These are phyloP conservation scores for Blastocystis sp. DNA, from an alignment of 352 stramenopile genomes.

Conservation along the genomic window DNA sequence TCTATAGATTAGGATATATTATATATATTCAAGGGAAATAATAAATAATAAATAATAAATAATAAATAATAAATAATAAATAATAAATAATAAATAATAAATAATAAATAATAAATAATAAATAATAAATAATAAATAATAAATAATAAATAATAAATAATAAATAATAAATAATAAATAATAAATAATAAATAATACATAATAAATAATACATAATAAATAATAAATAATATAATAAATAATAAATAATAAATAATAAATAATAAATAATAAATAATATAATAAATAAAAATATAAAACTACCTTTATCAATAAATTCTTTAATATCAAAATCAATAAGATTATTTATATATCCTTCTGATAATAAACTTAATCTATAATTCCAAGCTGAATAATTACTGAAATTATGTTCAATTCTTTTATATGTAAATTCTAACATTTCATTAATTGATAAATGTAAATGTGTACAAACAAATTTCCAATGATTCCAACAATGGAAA, in stretches of 20 bases:
- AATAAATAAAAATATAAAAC: not conserved
- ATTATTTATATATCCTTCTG: conserved; percentile 3
- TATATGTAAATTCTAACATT: conserved; percentile 73
- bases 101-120: not conserved
- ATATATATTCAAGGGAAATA: not conserved
- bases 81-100: not conserved
- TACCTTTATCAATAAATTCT: not conserved
- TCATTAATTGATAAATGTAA: conserved; percentile 37
- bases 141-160: not conserved
- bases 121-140: not conserved
- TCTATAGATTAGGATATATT: conserved; percentile 42
- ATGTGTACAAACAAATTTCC: conserved; percentile 49
- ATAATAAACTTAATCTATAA: conserved; percentile 54
- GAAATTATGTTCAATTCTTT: conserved; percentile 87
- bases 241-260: not conserved
- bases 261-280: not conserved
- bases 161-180: not conserved
- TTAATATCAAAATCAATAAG: not conserved
- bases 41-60: not conserved
- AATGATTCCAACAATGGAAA: conserved; percentile 98
- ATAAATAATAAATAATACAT: not conserved
- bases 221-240: not conserved
- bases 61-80: not conserved
- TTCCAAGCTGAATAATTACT: conserved; percentile 91
- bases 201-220: not conserved